Percentiles rank a stretch among this genome's conserved stretches.
Conservation (phyloP, 2,329 filamentous ascomycete species). For the Colletotrichum sp. region DNA sequence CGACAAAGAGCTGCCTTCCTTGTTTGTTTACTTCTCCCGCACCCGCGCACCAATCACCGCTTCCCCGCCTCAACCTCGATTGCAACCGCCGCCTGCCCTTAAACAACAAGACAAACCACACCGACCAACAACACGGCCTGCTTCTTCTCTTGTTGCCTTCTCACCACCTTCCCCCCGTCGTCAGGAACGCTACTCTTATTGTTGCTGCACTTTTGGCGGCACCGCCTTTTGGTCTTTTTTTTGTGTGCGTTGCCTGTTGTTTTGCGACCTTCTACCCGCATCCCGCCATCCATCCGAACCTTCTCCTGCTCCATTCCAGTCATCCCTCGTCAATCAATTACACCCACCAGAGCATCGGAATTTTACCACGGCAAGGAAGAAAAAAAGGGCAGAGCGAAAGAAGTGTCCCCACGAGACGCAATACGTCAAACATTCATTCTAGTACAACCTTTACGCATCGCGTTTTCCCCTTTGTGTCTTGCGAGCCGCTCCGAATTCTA, state of each 20-base stretch:
- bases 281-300: not conserved
- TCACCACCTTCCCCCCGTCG: slow-evolving; percentile 14
- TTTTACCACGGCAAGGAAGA: not conserved
- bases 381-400: not conserved
- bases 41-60: slow-evolving; percentile 24
- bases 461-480: slow-evolving; percentile 17
- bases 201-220: slow-evolving; percentile 12
- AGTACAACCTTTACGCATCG: slow-evolving; percentile 7
- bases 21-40: slow-evolving; percentile 24
- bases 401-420: not conserved
- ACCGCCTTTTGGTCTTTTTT: slow-evolving; percentile 12
- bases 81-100: slow-evolving; percentile 19
- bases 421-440: slow-evolving; percentile 15
- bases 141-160: slow-evolving; percentile 9
- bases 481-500: not conserved
- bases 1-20: slow-evolving; percentile 22
- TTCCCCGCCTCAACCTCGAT: slow-evolving; percentile 17
- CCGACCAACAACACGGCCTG: slow-evolving; percentile 1
- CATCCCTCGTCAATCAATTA: not conserved
- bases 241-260: slow-evolving; percentile 15
- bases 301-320: slow-evolving; percentile 16
- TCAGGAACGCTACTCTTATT: slow-evolving; percentile 22
- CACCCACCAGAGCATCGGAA: not conserved
- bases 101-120: slow-evolving; percentile 24
- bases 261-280: slow-evolving; percentile 3